Evolutionary conservation across 257 asterid genomes (phyloP), one percentile per base, ranked within the genome.

Genomic region (Gentiana straminea): DNA sequence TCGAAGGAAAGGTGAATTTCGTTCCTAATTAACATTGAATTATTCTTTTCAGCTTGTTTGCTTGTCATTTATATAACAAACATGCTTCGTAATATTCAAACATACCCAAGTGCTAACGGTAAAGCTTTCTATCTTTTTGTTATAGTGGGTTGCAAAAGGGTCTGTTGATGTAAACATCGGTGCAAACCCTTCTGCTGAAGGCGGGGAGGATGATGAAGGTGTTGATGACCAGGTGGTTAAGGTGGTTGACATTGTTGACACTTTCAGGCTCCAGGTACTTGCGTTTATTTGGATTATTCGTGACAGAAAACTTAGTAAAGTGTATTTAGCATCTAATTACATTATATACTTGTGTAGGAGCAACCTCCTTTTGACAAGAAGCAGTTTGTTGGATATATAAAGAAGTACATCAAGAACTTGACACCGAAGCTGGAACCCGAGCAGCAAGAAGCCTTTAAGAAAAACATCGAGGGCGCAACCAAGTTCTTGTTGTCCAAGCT

Each of bases 171-270:
- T 89, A 3, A 73, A 89, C 75, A 89, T 89, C 43, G 97, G 97
- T 15, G 97, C 97, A 33, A 89, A 86, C 68, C 95, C 97, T 13
- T 89, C 97, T 5, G 95, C 94, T 0, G 95, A 89, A 75, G 95
- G 95, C 4, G 78, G 67, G 10, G 80, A 57, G 1, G 97, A 85
- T 0, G 97, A 86, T 60, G 97, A 89, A 71, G 90, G 94, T 9
- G 86, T 75, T 33, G 94, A 86, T 60, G 97, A 89, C 54, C 76
- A 73, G 63, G 54, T 76, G 2, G 59, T 51, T 34, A 89, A 84
- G 68, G 94, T 86, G 3, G 95, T 86, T 0, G 97, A 89, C 74
- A 86, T 89, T 61, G 89, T 81, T n/a, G 97, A 89, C 86, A 89
- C 97, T 0, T 89, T 89, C 59, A 81, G 94, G 51, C 94, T 86